Base-by-base conservation (phyloP, 176 grass and related monocot genomes). In the Canna indica region DNA sequence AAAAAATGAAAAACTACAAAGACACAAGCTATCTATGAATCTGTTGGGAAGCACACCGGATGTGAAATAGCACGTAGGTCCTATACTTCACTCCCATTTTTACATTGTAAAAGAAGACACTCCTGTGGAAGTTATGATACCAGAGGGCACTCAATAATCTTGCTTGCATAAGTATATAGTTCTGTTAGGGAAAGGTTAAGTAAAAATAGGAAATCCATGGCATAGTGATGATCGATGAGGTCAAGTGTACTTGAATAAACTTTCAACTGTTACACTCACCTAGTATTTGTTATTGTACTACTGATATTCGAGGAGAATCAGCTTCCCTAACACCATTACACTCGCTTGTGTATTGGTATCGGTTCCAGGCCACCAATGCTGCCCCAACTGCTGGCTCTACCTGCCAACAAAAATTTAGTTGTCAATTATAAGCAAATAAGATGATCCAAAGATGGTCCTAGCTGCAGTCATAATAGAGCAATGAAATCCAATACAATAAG, bases 311-410 rank as follows among this genome's bases (percentile, higher is more conserved):
- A 66, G 62, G 59, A 38, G 30, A 30, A 84, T 67, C 68, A 65
- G 75, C 42, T 87, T 74, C 88, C 84, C 80, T 80, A 74, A 79
- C 71, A 30, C 62, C 73, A 63, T 85, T 86, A 36, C 29, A 45
- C 25, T 79, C 83, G 80, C 71, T 87, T 8, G 8, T 62, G 42
- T 77, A 76, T 75, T 75, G 77, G 44, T 80, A 76, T 75, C 77
- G 77, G 44, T 80, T 78, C 84, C 75, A 85, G 44, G 89, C 94
- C 48, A 99, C 77, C 29, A 99, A 82, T 42, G 94, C 94, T 29
- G 94, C 89, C 35, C 94, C 94, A 31, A 93, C 72, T 41, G 94
- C 94, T 36, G 94, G 94, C 59, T 99, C 94, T 31, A 99, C 84
- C 93, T 97, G 72, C 59, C 26, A 59, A 29, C 24, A 13, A 72